Percentiles rank a stretch among this genome's conserved stretches.
Evolutionary conservation across 371 early-diverging fungal species (phyloP).

Genomic region (Mucor indicus): DNA sequence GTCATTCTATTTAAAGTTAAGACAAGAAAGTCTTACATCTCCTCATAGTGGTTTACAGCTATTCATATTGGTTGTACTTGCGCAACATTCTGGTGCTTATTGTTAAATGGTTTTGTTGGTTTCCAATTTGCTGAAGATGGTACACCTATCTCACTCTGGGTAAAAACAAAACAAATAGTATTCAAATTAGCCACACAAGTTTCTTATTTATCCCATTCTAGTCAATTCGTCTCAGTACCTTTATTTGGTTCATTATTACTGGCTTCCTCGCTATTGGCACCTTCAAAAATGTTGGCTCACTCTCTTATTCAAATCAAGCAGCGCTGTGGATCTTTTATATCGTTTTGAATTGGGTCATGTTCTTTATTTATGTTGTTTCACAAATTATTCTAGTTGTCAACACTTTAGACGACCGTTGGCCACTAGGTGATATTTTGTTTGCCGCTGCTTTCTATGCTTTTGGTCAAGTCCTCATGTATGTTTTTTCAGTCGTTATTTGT

Average conservation of each 20-base stretch:
- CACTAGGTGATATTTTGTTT: conserved; percentile 73
- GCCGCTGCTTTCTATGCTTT: conserved; percentile 68
- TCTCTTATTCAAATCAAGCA: conserved; percentile 52
- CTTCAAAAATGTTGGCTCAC: conserved; percentile 54
- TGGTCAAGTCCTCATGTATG: conserved; percentile 66
- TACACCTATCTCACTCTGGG: conserved; percentile 54
- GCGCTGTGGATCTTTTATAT: conserved; percentile 72
- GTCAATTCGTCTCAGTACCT: conserved; percentile 67
- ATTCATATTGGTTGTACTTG: conserved; percentile 62
- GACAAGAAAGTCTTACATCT: background rate
- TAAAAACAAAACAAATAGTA: conserved; percentile 1
- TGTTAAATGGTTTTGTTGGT: conserved; percentile 85
- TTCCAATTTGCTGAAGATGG: conserved; percentile 91
- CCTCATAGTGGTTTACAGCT: conserved; percentile 66
- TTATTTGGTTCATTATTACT: conserved; percentile 57
- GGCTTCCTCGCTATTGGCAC: conserved; percentile 73
- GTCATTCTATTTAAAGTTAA: background rate
- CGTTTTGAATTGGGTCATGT: conserved; percentile 61
- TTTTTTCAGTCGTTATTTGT: conserved; percentile 66
- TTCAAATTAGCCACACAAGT: background rate
- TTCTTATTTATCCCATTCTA: conserved; percentile 30
- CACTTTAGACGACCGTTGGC: conserved; percentile 86
- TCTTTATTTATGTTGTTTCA: conserved; percentile 69
- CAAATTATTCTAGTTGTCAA: conserved; percentile 80
- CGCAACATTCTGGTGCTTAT: conserved; percentile 73